Conservation (phyloP, 176 grass and related monocot genomes). For the Oryza glaberrima region DNA sequence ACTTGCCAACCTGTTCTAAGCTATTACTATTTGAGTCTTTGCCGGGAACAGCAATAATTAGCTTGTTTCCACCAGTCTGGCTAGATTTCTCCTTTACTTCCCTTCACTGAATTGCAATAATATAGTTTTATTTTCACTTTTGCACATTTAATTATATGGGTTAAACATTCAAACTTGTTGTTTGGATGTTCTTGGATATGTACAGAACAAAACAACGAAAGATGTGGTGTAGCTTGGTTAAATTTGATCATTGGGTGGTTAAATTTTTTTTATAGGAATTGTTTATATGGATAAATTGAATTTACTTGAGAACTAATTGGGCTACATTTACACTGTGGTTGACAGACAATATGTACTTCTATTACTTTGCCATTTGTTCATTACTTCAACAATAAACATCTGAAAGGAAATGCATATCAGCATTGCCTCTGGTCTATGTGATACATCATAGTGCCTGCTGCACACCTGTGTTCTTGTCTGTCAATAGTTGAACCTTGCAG, state of each 20-base stretch:
- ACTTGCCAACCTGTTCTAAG: background rate
- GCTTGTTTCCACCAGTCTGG: constrained; percentile 8
- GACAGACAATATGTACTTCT: background rate
- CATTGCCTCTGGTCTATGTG: background rate
- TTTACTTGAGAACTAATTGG: constrained; percentile 2
- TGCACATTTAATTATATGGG: constrained; percentile 12
- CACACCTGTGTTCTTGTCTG: background rate
- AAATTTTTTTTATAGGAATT: background rate
- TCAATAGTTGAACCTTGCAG: background rate
- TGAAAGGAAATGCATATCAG: constrained; percentile 20
- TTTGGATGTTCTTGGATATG: constrained; percentile 22
- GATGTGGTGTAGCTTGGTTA: background rate
- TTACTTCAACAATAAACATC: background rate
- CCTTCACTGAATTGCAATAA: background rate
- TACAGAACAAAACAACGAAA: constrained; percentile 4
- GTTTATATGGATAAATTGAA: constrained; percentile 20
- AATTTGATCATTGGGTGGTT: constrained; percentile 7
- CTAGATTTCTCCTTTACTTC: background rate
- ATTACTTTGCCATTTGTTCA: constrained; percentile 3
- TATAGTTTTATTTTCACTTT: constrained; percentile 4
- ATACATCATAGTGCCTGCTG: background rate
- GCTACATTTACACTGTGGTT: background rate
- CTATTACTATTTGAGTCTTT: constrained; percentile 19
- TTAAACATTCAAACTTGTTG: constrained; percentile 29
- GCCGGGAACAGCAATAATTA: background rate